Conservation (phyloP, 2,329 filamentous ascomycete genomes). For the Tolypocladium album region DNA sequence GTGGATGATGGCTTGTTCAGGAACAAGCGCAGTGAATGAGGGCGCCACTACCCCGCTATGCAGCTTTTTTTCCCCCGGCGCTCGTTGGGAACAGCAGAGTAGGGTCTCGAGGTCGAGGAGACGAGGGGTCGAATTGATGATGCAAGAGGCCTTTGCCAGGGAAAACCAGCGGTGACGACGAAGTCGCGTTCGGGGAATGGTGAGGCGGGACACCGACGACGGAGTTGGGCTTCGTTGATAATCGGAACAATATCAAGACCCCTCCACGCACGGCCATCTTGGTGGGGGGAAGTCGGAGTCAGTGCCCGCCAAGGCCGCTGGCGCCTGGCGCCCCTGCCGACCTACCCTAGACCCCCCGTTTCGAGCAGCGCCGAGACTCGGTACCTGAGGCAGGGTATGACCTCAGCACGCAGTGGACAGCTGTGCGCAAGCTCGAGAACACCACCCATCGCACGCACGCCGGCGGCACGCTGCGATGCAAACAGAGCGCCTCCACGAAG, state of each 20-base stretch:
- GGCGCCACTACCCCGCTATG: not conserved
- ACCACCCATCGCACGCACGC: not conserved
- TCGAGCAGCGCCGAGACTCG: not conserved
- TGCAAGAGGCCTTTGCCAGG: not conserved
- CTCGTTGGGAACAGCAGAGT: not conserved
- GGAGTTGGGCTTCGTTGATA: not conserved
- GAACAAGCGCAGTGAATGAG: not conserved
- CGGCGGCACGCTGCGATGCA: not conserved
- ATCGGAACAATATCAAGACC: not conserved
- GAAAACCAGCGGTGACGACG: not conserved
- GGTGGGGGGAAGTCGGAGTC: not conserved
- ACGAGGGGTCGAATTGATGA: not conserved
- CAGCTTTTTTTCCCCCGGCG: not conserved
- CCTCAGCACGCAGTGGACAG: slow-evolving; percentile 2
- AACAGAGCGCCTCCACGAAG: not conserved
- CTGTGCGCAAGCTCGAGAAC: not conserved
- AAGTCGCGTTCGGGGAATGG: not conserved
- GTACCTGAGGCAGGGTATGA: not conserved
- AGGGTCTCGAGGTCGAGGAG: not conserved
- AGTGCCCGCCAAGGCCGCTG: not conserved
- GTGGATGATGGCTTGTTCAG: not conserved
- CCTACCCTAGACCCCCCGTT: not conserved
- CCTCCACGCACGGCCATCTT: not conserved
- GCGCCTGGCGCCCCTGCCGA: not conserved
- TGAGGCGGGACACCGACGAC: not conserved